Base-by-base conservation (phyloP, 2,329 filamentous ascomycete species). In the Aspergillus felis region DNA sequence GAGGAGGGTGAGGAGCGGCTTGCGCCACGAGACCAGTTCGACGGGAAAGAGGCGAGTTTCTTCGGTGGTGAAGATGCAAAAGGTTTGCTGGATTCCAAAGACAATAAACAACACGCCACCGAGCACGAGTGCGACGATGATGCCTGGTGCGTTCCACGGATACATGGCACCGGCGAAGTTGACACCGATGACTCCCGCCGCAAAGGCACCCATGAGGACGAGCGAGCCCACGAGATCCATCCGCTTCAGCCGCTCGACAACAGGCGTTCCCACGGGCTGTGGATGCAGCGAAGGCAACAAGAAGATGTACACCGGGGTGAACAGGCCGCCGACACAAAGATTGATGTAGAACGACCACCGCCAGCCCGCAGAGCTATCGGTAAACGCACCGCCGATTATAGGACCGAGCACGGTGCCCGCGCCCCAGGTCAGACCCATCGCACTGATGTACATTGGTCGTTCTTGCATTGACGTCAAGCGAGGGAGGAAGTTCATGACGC, bases 321-420 rank as follows among this genome's bases (percentile, higher is more conserved):
- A 71, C 6, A 75, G 64, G 8, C 71, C 82, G 0, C 81, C 74
- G 50, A 81, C 68, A 32, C 74, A 67, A 0, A 85, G 72, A 61
- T 85, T 86, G 70, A 86, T 79, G 63, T 86, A 87, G 64, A 82
- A 81, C 1, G 73, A 75, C 70, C 68, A 74, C 49, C 68, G 64
- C 71, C 71, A 74, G 12, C 46, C 46, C 22, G 56, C 57, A n/a
- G 53, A 53, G 41, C 55, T 60, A 17, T 56, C 53, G 20, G 53
- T 56, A 28, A 63, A 62, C 22, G 51, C 60, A 9, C 55, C 54
- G 24, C 57, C 55, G 10, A 62, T 51, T 20, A 62, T 63, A 0
- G 73, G 75, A 7, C 74, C 74, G 0, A 75, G 63, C 10, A 75
- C 64, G 14, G 65, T 68, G 7, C 74, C 74, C 10, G 68, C 17